Evolutionary conservation across 331 rosid species (phyloP).

Genomic region (Cydonia oblonga): DNA sequence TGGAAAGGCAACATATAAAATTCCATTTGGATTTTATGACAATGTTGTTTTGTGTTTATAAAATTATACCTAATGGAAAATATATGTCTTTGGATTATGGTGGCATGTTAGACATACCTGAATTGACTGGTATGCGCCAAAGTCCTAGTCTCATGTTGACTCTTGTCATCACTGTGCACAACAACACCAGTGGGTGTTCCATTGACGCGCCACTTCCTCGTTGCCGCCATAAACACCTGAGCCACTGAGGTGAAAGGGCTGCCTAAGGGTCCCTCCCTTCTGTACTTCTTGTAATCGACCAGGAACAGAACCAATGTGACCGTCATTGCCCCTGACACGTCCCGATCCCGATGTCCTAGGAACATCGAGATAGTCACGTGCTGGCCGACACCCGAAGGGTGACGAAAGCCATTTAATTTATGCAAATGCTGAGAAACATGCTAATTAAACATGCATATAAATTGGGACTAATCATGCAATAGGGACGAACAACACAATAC

Average conservation of each 20-base stretch:
- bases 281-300: slow-evolving; percentile 15
- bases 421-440: too few species aligned
- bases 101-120: background rate
- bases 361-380: too few species aligned
- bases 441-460: too few species aligned
- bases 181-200: background rate
- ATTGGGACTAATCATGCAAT: too few species aligned
- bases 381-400: too few species aligned
- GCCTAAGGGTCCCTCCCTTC: slow-evolving; percentile 21
- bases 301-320: slow-evolving; percentile 21
- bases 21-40: background rate
- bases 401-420: too few species aligned
- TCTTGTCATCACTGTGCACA: background rate
- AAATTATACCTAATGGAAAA: background rate
- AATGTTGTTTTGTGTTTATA: background rate
- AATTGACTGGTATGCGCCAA: slow-evolving; percentile 10
- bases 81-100: background rate
- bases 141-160: background rate
- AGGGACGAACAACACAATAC: too few species aligned
- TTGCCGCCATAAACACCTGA: slow-evolving; percentile 33
- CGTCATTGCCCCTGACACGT: slow-evolving; percentile 11
- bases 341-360: too few species aligned
- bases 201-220: slow-evolving; percentile 10
- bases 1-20: background rate
- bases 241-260: slow-evolving; percentile 32